A percentile compares a stretch with the other conserved stretches of the same genome.
phyloP scores from a whole-genome alignment of 176 grass and related monocot genomes.

The Miscanthus lutarioriparius region DNA sequence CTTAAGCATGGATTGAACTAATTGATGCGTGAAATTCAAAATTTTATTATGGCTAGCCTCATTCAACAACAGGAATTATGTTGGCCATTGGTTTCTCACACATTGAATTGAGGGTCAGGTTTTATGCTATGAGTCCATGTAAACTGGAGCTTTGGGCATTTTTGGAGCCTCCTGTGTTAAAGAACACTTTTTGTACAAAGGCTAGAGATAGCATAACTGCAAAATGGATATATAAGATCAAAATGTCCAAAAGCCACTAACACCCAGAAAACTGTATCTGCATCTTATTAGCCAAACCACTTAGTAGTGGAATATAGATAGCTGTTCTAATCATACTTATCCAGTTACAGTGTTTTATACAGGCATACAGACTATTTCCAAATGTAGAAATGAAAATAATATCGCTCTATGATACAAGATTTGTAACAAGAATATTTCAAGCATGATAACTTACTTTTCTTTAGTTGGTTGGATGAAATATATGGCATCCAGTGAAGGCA shows the following conservation, averaged over 20 bases:
- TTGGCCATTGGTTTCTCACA: neutral
- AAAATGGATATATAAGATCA: neutral
- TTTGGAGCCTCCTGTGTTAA: neutral
- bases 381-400: neutral
- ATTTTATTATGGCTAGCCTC: neutral
- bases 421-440: constrained; percentile 39
- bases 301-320: neutral
- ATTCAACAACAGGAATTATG: neutral
- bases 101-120: neutral
- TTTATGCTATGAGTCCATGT: neutral
- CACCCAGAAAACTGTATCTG: neutral
- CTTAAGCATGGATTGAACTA: neutral
- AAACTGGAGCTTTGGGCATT: neutral
- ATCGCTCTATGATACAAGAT: constrained; percentile 8
- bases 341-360: neutral
- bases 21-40: neutral
- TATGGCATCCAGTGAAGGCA: constrained; percentile 96
- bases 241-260: neutral
- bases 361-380: neutral
- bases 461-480: constrained; percentile 99
- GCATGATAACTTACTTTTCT: constrained; percentile 82
- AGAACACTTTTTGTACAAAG: neutral
- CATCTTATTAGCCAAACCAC: constrained; percentile 5
- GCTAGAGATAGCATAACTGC: constrained; percentile 2
- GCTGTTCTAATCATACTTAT: neutral